A percentile compares a stretch with the other conserved stretches of the same genome.
These are phyloP conservation scores for Tripidium arundinaceum DNA, from an alignment of 202 grass and related monocot species.

Conservation along the genomic window DNA sequence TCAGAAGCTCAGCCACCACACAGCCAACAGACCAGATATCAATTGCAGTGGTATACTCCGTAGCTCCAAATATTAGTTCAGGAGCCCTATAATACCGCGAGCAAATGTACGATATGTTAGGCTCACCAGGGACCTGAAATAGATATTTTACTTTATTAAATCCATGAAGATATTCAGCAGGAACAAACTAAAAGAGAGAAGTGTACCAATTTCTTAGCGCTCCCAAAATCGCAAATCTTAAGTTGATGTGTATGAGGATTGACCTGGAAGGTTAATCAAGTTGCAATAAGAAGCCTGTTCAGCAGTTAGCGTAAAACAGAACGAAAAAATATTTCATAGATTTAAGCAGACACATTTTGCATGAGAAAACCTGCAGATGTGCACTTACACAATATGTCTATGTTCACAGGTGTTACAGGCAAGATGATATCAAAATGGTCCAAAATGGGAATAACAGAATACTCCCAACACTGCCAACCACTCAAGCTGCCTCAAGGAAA, in stretches of 20 bases:
- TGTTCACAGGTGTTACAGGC: not conserved
- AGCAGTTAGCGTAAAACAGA: constrained; percentile 8
- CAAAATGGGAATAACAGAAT: not conserved
- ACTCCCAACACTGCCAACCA: not conserved
- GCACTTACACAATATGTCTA: not conserved
- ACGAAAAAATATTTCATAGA: not conserved
- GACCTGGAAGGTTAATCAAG: constrained; percentile 52
- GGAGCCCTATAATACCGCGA: constrained; percentile 98
- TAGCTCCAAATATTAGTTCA: constrained; percentile 98
- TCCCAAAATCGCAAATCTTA: constrained; percentile 97
- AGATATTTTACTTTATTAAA: constrained; percentile 27
- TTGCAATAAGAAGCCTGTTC: not conserved
- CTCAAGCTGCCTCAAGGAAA: not conserved
- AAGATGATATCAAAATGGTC: constrained; percentile 3
- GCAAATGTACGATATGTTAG: constrained; percentile 99
- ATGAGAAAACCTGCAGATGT: constrained; percentile 3
- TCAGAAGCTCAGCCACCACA: constrained; percentile 89
- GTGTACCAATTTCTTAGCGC: constrained; percentile 94
- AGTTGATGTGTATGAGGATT: constrained; percentile 96
- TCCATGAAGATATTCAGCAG: constrained; percentile 17
- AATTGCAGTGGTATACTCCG: constrained; percentile 89
- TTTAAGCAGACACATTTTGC: not conserved
- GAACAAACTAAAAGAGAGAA: not conserved
- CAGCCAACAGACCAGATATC: constrained; percentile 99
- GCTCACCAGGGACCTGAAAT: constrained; percentile 86